These are phyloP conservation scores for Colletotrichum sp. DNA, from an alignment of 2,329 filamentous ascomycete genomes.

Conservation along the genomic window DNA sequence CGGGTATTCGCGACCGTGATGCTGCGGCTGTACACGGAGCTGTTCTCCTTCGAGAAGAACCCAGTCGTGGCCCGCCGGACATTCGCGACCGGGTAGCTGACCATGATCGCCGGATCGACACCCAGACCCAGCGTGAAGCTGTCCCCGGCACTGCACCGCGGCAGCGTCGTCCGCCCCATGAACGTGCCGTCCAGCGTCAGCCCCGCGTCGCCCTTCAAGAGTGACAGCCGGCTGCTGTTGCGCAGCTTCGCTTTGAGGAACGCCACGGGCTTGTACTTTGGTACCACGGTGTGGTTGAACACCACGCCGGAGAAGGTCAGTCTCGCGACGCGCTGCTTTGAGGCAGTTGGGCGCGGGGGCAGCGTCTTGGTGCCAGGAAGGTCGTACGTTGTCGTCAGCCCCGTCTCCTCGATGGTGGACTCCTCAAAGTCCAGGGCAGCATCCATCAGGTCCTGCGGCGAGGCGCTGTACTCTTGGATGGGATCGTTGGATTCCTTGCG, in stretches of 20 bases:
- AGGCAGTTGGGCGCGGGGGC: slow-evolving; percentile 50
- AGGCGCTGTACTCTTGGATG: not conserved
- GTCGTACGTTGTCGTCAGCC: slow-evolving; percentile 65
- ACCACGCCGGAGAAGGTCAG: slow-evolving; percentile 52
- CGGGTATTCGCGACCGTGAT: slow-evolving; percentile 57
- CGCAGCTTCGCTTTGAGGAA: slow-evolving; percentile 62
- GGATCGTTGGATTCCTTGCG: not conserved
- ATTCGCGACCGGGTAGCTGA: slow-evolving; percentile 60
- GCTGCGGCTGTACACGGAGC: slow-evolving; percentile 51
- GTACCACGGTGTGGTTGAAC: slow-evolving; percentile 63
- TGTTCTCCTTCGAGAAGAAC: slow-evolving; percentile 58
- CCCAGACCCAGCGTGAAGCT: slow-evolving; percentile 59
- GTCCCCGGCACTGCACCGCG: slow-evolving; percentile 60
- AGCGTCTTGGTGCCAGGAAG: slow-evolving; percentile 63
- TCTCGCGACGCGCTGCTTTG: slow-evolving; percentile 64
- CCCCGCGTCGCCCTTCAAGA: slow-evolving; percentile 59
- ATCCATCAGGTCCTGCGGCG: slow-evolving; percentile 11
- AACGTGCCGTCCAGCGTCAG: slow-evolving; percentile 69
- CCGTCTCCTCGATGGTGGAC: slow-evolving; percentile 61
- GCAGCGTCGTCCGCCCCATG: slow-evolving; percentile 59
- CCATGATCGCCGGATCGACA: slow-evolving; percentile 61
- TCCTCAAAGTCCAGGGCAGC: slow-evolving; percentile 51
- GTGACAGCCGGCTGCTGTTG: slow-evolving; percentile 59
- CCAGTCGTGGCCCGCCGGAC: slow-evolving; percentile 55
- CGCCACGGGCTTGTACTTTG: slow-evolving; percentile 63